These are phyloP conservation scores for Boletus pseudopeckii DNA, from an alignment of 768 basidiomycete species.

Conservation along the genomic window DNA sequence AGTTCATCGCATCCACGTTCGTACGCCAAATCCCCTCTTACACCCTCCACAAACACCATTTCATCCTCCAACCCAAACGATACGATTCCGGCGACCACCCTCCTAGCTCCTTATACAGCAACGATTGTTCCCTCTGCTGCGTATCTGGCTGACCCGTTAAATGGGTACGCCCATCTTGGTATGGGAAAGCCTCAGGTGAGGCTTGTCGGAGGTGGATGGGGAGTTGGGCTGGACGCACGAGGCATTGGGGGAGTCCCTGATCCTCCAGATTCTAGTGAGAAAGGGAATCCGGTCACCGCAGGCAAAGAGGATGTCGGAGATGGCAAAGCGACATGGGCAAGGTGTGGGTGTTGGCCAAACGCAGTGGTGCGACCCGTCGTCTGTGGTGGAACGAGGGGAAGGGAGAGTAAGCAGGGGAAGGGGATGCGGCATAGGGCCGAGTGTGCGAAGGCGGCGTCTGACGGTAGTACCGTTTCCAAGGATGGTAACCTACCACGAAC, in stretches of 20 bases:
- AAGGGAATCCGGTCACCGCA: neutral
- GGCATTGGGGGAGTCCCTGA: conserved; percentile 49
- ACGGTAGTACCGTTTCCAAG: neutral
- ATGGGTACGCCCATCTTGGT: conserved; percentile 81
- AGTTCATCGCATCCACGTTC: conserved; percentile 18
- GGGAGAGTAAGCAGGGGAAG: conserved; percentile 16
- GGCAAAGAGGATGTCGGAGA: conserved; percentile 37
- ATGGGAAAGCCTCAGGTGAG: conserved; percentile 84
- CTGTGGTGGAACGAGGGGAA: conserved; percentile 28
- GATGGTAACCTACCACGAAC: conserved; percentile 1
- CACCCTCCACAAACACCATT: conserved; percentile 36
- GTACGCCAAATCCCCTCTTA: conserved; percentile 28
- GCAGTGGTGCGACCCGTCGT: conserved; percentile 44
- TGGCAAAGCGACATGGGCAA: conserved; percentile 49
- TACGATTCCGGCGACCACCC: conserved; percentile 49
- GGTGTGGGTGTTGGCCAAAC: conserved; percentile 55
- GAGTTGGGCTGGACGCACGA: conserved; percentile 78
- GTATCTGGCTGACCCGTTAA: conserved; percentile 78
- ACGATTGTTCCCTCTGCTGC: conserved; percentile 60
- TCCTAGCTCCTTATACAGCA: conserved; percentile 63
- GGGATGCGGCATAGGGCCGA: conserved; percentile 17
- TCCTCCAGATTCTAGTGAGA: conserved; percentile 20
- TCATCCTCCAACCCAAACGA: conserved; percentile 47
- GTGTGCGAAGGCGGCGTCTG: conserved; percentile 10
- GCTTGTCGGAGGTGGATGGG: conserved; percentile 71